phyloP scores from a whole-genome alignment of 306 rosid species.

The Carpinus viminea region DNA sequence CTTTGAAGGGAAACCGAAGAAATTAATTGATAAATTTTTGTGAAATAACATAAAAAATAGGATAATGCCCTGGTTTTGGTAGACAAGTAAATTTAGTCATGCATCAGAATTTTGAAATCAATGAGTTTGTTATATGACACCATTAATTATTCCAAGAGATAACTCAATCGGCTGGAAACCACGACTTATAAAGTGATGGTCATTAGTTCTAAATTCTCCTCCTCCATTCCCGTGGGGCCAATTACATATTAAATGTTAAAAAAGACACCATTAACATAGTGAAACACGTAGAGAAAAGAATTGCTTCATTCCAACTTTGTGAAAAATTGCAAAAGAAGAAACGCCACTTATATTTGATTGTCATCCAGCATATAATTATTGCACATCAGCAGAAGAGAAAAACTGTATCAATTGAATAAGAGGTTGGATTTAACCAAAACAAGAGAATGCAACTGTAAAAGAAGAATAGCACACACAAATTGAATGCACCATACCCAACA shows the following conservation, averaged over 20 bases:
- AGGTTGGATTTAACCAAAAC: not conserved
- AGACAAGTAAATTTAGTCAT: too few relatives aligned
- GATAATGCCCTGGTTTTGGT: too few relatives aligned
- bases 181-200: too few relatives aligned
- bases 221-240: too few relatives aligned
- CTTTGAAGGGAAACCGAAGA: slow-evolving; percentile 17
- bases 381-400: not conserved
- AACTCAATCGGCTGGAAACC: too few relatives aligned
- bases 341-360: not conserved
- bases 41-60: too few relatives aligned
- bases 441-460: not conserved
- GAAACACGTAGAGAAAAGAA: not conserved
- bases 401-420: too few relatives aligned
- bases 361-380: not conserved
- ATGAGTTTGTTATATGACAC: not conserved
- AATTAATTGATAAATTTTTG: too few relatives aligned
- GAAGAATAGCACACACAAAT: not conserved
- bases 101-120: too few relatives aligned
- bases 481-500: slow-evolving; percentile 8
- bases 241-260: too few relatives aligned
- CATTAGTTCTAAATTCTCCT: too few relatives aligned
- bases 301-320: not conserved
- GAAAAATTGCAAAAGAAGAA: not conserved
- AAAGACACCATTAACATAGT: not conserved
- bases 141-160: not conserved